Base-by-base conservation (phyloP, 805 yeast genomes). In the Candida glaebosa region DNA sequence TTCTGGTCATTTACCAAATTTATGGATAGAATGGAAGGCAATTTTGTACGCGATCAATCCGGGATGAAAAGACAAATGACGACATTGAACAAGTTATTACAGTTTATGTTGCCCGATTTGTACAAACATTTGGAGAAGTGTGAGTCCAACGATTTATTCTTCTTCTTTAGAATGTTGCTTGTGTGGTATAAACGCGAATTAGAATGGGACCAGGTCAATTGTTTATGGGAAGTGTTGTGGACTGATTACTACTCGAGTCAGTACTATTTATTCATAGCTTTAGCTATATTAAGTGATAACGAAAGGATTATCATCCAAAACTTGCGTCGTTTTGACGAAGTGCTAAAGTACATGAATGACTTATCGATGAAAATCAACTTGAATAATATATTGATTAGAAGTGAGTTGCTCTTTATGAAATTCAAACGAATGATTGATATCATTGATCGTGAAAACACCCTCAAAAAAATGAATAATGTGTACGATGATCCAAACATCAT, bases 181-280 rank as follows among this genome's bases (percentile, higher is more conserved):
- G 97, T 93, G 2, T 90, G 96, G 96, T 93, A 78, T 59, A 93
- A 93, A 60, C 78, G 99, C 38, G 99, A 93, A 56, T 83, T 93
- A 48, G 76, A 74, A 19, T 86, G 91, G 76, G 78, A 77, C 37
- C 87, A 87, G 41, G 85, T 87, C 1, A 65, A 85, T 56, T 69
- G 76, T 20, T 70, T 91, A n/a, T 91, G 98, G 98, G 99, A 91
- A 56, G 81, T 85, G 3, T 68, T 93, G 36, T 87, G 93, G 82
- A 91, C 98, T 0, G 91, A 91, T 63, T 84, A 67, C 53, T 81
- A 87, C 54, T 78, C 91, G 0, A 81, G 93, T 4, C 97, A 93
- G 60, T 90, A 84, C 59, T 95, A 89, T 51, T 63, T 93, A 28
- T 89, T 93, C 56, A 75, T 93, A 52, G 91, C 95, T 15, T 67